Conservation (phyloP, 2,329 filamentous ascomycete genomes). For the Claviceps monticola region DNA sequence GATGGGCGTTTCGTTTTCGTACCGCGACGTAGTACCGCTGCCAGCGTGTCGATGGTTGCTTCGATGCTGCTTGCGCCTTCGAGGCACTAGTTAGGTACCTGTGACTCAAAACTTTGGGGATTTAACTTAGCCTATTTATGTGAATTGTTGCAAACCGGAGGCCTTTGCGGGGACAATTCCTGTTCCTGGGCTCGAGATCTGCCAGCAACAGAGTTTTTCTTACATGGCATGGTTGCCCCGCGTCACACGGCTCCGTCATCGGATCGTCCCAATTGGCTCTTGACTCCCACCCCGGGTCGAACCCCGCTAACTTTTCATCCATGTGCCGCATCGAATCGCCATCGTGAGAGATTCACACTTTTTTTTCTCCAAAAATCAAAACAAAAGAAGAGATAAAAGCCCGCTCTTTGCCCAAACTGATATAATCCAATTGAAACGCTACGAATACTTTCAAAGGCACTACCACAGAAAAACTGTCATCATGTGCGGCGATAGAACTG, state of each 20-base stretch:
- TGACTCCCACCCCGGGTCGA: not conserved
- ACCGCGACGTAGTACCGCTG: too few relatives aligned
- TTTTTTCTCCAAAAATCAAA: not conserved
- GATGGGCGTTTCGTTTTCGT: too few relatives aligned
- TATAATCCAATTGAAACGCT: not conserved
- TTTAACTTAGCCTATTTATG: too few relatives aligned
- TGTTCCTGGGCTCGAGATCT: not conserved
- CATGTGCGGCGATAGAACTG: conserved; percentile 2
- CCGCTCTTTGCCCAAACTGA: not conserved
- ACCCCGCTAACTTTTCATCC: conserved; percentile 1
- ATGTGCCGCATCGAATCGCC: not conserved
- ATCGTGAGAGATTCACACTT: not conserved
- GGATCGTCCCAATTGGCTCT: not conserved
- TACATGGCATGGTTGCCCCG: not conserved
- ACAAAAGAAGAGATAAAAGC: not conserved
- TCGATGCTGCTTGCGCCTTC: too few relatives aligned
- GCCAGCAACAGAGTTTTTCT: not conserved
- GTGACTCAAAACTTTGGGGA: too few relatives aligned
- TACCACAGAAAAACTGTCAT: not conserved
- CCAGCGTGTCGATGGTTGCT: too few relatives aligned
- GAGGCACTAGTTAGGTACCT: too few relatives aligned
- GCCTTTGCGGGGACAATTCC: not conserved
- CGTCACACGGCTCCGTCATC: conserved; percentile 1
- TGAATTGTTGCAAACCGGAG: not conserved
- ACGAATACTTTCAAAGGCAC: too few relatives aligned